A percentile compares a stretch with the other conserved stretches of the same genome.
These are phyloP conservation scores for Populus davidiana DNA, from an alignment of 345 rosid genomes.

Conservation along the genomic window DNA sequence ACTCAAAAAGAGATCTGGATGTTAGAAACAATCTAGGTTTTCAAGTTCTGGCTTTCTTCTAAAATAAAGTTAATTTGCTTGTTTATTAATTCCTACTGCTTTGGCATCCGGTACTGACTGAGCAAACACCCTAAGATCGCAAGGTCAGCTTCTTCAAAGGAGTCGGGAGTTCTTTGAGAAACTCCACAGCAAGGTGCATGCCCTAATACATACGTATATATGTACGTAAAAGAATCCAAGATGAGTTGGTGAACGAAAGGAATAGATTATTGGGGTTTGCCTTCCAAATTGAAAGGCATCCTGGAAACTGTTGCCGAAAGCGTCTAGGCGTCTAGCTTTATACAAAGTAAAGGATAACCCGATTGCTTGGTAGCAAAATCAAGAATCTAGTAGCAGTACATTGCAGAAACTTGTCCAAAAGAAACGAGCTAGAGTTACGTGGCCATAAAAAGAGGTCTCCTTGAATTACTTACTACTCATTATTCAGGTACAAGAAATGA, in stretches of 20 bases:
- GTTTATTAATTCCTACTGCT: no score
- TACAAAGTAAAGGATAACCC: constrained; percentile 5
- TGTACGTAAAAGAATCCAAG: constrained; percentile 22
- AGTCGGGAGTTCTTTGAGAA: no score
- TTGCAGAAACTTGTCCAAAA: no score
- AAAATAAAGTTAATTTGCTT: neutral
- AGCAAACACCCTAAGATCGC: no score
- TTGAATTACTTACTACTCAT: no score
- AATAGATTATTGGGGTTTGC: neutral
- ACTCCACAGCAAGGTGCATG: no score
- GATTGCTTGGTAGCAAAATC: constrained; percentile 16
- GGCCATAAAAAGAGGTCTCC: no score
- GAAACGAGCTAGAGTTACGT: neutral
- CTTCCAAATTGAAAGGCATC: neutral
- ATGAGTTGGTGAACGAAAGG: constrained; percentile 21
- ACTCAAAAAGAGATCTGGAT: neutral
- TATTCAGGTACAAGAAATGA: no score
- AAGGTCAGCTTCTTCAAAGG: no score
- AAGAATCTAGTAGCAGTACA: constrained; percentile 20
- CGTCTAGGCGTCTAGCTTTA: constrained; percentile 15
- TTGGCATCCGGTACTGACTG: no score
- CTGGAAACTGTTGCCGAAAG: constrained; percentile 6
- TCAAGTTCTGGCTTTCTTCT: neutral
- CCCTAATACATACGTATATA: no score
- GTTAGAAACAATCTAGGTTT: neutral